Evolutionary conservation across 2,329 filamentous ascomycete genomes (phyloP), one percentile per base, ranked within the genome.

Genomic region (Cucurbitaria berberidis): DNA sequence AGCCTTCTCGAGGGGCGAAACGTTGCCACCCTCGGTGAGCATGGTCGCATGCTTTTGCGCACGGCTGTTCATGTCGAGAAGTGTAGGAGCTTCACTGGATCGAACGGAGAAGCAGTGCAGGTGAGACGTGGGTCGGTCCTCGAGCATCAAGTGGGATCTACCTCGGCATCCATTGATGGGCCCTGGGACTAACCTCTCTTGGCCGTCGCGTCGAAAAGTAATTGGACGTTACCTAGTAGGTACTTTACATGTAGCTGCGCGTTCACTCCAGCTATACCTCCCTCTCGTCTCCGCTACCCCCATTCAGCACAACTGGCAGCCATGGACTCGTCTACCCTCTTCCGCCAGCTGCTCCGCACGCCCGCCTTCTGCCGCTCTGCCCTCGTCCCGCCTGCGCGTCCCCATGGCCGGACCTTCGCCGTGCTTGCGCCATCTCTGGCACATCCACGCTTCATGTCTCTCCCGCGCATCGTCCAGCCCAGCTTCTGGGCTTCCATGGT

Each of bases 401-500:
- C 69, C 3, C 64, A 67, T 36, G 35, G 53, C 27, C 66, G 63
- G 49, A 55, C 49, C 45, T 63, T 68, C 56, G 53, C 68, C 8
- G 51, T 68, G 51, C 58, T 60, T 44, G 53, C 62, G 7, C 48
- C 48, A 16, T 42, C 53, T 1, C 57, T 54, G 27, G 38, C 55
- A 3, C 66, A 66, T 16, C 21, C 55, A 2, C 65, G 64, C 22
- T 63, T 54, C 55, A 46, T 69, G 22, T 69, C 67, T 11, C 59
- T 74, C 11, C 75, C 75, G 1, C 73, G 73, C 38, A 64, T 77
- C 21, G 54, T 70, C 1, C 70, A 70, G 47, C 73, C 74, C 44
- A 68, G 62, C 24, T 70, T 76, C 59, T 77, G 75, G 75, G 51
- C 60, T 13, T 66, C 68, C n/a, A 62, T 76, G 56, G 58, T 76